Conservation (phyloP, 2,329 filamentous ascomycete species). For the Pseudonectria buxi region DNA sequence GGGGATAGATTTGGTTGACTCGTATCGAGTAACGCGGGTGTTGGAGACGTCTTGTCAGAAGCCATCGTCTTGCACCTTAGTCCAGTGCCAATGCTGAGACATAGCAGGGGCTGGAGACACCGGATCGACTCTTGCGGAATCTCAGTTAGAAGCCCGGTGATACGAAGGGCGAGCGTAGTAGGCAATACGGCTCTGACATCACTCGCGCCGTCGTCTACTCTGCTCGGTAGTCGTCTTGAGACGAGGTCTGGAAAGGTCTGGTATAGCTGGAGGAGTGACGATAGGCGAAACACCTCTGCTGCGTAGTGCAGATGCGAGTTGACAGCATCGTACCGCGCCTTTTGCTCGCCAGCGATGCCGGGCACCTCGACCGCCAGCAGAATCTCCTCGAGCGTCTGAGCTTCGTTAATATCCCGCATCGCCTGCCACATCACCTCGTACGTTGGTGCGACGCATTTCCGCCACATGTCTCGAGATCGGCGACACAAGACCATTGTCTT, state of each 20-base stretch:
- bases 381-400: slow-evolving; percentile 12
- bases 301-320: slow-evolving; percentile 25
- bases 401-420: slow-evolving; percentile 13
- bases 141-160: too few species aligned
- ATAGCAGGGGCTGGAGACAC: too few species aligned
- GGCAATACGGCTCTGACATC: too few species aligned
- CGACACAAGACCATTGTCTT: slow-evolving; percentile 16
- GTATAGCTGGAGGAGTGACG: slow-evolving; percentile 33
- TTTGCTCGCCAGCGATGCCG: slow-evolving; percentile 10
- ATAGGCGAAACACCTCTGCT: slow-evolving; percentile 31
- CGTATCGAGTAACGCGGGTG: too few species aligned
- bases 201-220: background rate
- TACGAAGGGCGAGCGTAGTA: too few species aligned
- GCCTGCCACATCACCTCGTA: slow-evolving; percentile 16
- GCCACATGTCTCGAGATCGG: slow-evolving; percentile 13
- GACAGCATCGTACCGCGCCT: slow-evolving; percentile 10
- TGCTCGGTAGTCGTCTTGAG: slow-evolving; percentile 19
- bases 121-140: too few species aligned
- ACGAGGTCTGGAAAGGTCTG: slow-evolving; percentile 31
- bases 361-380: slow-evolving; percentile 9
- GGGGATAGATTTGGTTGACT: too few species aligned
- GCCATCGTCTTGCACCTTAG: too few species aligned
- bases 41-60: too few species aligned
- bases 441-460: slow-evolving; percentile 11
- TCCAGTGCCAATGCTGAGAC: too few species aligned